These are phyloP conservation scores for Poronia punctata DNA, from an alignment of 495 filamentous ascomycete species.

Conservation along the genomic window DNA sequence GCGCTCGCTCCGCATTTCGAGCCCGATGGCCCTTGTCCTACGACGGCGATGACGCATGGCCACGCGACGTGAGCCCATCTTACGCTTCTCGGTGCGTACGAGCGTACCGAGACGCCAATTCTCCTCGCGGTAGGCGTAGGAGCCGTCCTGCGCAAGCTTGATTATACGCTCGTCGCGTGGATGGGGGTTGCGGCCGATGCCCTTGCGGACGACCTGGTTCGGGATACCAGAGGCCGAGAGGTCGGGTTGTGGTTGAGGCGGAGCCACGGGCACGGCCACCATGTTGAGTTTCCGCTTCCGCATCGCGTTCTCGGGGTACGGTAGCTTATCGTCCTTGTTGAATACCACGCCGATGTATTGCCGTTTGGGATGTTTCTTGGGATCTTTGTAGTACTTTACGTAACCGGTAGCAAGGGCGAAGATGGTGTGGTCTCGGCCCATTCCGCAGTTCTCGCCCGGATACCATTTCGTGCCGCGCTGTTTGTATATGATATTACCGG, in stretches of 20 bases:
- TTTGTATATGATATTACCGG: constrained; percentile 95
- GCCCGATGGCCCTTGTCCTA: constrained; percentile 19
- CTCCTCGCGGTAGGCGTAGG: constrained; percentile 71
- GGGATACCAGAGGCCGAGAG: constrained; percentile 39
- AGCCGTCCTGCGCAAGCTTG: constrained; percentile 49
- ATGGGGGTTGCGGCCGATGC: constrained; percentile 20
- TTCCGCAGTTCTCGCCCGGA: constrained; percentile 84
- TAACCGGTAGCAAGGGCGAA: constrained; percentile 77
- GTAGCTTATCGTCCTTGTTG: constrained; percentile 64
- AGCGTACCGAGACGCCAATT: constrained; percentile 76
- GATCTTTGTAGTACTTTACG: constrained; percentile 93
- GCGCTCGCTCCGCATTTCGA: constrained; percentile 22
- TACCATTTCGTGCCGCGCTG: constrained; percentile 94
- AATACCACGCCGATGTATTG: constrained; percentile 91
- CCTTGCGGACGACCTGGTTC: constrained; percentile 29
- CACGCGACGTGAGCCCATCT: constrained; percentile 18
- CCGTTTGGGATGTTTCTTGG: constrained; percentile 65
- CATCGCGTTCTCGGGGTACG: constrained; percentile 61
- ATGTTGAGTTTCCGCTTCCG: constrained; percentile 66
- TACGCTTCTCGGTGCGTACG: constrained; percentile 26
- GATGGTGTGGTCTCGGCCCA: constrained; percentile 97
- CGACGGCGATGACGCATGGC: constrained; percentile 17
- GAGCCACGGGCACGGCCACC: constrained; percentile 39
- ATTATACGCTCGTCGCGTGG: constrained; percentile 33
- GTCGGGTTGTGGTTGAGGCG: constrained; percentile 15